Percentiles rank a stretch among this genome's conserved stretches.
Evolutionary conservation across 2,329 filamentous ascomycete genomes (phyloP).

Genomic region (Rhytidhysteron rufulum): DNA sequence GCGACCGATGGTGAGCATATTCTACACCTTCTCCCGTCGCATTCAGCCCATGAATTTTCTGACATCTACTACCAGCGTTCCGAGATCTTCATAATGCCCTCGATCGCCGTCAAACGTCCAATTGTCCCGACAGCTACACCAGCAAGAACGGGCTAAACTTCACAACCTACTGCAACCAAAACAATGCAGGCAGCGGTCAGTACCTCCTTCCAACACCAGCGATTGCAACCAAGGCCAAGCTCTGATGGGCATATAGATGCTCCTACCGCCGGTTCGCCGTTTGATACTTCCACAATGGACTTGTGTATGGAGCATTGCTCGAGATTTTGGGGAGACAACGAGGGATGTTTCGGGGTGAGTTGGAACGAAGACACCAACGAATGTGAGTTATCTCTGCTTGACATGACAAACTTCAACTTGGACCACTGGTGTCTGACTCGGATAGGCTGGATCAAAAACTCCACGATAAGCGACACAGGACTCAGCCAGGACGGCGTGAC

Average conservation of each 20-base stretch:
- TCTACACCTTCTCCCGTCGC: too few relatives aligned
- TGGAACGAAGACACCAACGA: constrained; percentile 14
- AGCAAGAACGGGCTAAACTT: constrained; percentile 28
- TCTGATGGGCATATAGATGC: constrained; percentile 14
- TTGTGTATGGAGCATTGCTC: constrained; percentile 31
- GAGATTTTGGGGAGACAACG: constrained; percentile 23
- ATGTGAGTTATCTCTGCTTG: constrained; percentile 8
- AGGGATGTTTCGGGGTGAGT: constrained; percentile 28
- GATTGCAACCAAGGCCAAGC: neutral
- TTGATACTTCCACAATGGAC: constrained; percentile 14
- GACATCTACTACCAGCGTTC: too few relatives aligned
- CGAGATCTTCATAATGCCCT: too few relatives aligned
- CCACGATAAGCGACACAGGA: constrained; percentile 12
- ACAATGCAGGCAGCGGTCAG: constrained; percentile 25
- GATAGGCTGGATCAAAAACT: constrained; percentile 22
- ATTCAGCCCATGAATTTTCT: too few relatives aligned
- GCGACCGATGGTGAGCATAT: too few relatives aligned
- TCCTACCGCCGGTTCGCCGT: constrained; percentile 8
- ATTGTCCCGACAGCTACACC: constrained; percentile 20
- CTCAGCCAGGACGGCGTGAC: constrained; percentile 8
- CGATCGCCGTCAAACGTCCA: too few relatives aligned
- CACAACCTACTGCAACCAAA: constrained; percentile 25
- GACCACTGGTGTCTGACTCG: neutral
- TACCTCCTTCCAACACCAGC: neutral
- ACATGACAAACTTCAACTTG: too few relatives aligned